Conservation (phyloP, 345 rosid genomes). For the Raphanus raphanistrum region DNA sequence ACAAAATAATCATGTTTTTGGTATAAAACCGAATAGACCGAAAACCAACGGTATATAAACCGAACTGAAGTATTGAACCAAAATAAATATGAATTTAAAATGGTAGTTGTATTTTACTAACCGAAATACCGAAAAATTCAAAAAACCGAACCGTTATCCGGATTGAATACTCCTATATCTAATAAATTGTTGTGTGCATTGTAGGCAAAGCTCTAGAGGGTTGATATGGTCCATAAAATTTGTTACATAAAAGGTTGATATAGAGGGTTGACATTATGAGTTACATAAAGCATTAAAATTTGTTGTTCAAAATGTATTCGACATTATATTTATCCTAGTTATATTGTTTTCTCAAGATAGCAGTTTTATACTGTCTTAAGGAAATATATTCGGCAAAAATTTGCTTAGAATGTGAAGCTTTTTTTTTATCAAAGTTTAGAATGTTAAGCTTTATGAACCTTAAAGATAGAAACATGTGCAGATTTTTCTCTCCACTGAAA, state of each 20-base stretch:
- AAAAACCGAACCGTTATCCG: no score
- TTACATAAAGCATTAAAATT: not conserved
- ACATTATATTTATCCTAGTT: not conserved
- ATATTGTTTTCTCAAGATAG: not conserved
- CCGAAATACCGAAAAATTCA: no score
- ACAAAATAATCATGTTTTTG: no score
- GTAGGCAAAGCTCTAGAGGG: not conserved
- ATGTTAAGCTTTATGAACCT: not conserved
- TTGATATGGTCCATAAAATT: not conserved
- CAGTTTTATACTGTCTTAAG: not conserved
- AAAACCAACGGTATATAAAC: no score
- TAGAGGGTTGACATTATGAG: not conserved
- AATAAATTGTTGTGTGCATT: not conserved
- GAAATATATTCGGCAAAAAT: not conserved
- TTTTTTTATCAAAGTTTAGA: no score
- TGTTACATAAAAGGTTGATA: not conserved
- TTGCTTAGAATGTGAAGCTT: no score
- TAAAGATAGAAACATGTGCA: no score
- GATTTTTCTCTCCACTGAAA: no score
- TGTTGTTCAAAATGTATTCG: not conserved
- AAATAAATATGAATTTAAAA: no score
- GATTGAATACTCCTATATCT: not conserved
- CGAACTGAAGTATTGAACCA: no score
- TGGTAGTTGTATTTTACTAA: no score
- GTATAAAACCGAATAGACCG: no score